phyloP scores from a whole-genome alignment of 2,329 filamentous ascomycete species.

The Raffaelea ambrosiae region DNA sequence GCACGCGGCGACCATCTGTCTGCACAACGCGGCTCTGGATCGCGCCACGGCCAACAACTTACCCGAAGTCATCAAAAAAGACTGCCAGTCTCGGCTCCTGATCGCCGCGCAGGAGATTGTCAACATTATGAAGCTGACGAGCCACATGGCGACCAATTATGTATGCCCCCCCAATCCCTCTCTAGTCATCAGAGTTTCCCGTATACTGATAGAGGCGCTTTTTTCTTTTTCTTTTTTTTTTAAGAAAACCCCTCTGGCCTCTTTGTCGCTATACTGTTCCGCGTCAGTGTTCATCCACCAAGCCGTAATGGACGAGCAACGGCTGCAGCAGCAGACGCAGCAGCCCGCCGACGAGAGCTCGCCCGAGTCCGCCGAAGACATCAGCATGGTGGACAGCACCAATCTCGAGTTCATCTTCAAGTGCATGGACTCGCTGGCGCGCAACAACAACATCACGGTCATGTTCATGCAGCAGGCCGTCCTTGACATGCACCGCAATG shows the following conservation, averaged over 20 bases:
- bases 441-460: slow-evolving; percentile 65
- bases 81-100: slow-evolving; percentile 65
- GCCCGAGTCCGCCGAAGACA: slow-evolving; percentile 17
- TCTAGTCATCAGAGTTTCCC: too few relatives aligned
- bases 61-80: slow-evolving; percentile 53
- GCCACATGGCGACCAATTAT: slow-evolving; percentile 40
- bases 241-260: slow-evolving; percentile 57
- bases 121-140: slow-evolving; percentile 71
- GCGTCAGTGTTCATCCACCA: slow-evolving; percentile 77
- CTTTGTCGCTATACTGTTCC: slow-evolving; percentile 79
- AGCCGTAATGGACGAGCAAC: slow-evolving; percentile 43
- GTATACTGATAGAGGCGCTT: slow-evolving; percentile 41
- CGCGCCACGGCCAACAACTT: slow-evolving; percentile 68
- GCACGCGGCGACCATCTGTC: slow-evolving; percentile 77
- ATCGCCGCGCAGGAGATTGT: slow-evolving; percentile 79
- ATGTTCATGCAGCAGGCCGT: slow-evolving; percentile 80
- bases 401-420: slow-evolving; percentile 68
- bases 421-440: slow-evolving; percentile 69
- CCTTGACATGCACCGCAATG: slow-evolving; percentile 62
- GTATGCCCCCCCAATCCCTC: too few relatives aligned
- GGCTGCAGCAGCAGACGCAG: not conserved
- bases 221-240: slow-evolving; percentile 30
- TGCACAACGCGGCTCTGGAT: slow-evolving; percentile 83
- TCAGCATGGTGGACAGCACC: slow-evolving; percentile 17
- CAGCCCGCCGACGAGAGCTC: not conserved